These are phyloP conservation scores for Trichosporon coremiiforme DNA, from an alignment of 1,284 basidiomycete species.

Conservation along the genomic window DNA sequence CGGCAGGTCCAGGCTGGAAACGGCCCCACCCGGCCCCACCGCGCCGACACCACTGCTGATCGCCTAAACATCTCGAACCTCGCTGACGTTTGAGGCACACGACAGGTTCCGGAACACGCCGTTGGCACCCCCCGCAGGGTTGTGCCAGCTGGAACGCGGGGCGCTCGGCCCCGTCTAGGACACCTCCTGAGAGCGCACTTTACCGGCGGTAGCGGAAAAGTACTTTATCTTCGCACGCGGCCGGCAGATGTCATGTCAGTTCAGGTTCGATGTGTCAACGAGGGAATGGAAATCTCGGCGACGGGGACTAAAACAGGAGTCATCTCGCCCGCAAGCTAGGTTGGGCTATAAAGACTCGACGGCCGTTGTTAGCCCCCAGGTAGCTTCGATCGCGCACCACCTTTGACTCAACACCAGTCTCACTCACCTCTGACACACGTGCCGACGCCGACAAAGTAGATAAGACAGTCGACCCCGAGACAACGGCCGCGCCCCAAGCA, in stretches of 20 bases:
- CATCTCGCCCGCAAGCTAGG: neutral
- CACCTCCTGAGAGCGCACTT: neutral
- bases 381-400: neutral
- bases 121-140: neutral
- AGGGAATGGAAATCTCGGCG: neutral
- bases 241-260: neutral
- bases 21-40: neutral
- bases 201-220: conserved; percentile 4
- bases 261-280: too few species aligned
- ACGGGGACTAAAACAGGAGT: neutral
- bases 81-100: neutral
- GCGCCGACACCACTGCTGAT: neutral
- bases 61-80: neutral
- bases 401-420: neutral
- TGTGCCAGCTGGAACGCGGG: neutral
- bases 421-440: neutral
- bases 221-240: too few species aligned
- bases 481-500: neutral
- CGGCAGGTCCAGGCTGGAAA: neutral
- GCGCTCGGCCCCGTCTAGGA: neutral
- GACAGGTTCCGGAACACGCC: neutral
- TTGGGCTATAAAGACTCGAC: neutral
- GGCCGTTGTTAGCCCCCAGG: neutral
- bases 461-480: neutral
- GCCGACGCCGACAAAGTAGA: neutral